These are phyloP conservation scores for Dacryopinax spathularia DNA, from an alignment of 768 basidiomycete genomes.

Conservation along the genomic window DNA sequence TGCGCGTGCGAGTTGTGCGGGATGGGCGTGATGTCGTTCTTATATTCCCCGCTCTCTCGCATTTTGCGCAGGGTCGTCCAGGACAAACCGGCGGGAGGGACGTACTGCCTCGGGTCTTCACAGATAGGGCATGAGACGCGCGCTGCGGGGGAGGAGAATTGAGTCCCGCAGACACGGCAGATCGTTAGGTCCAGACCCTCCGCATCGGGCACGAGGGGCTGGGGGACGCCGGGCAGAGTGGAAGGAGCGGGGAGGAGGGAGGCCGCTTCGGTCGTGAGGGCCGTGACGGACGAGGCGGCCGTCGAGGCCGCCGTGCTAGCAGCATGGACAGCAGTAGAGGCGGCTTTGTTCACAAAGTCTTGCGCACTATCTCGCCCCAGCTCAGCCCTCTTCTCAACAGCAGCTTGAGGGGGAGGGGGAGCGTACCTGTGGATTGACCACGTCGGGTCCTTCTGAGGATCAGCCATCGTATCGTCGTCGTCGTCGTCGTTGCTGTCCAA, in stretches of 20 bases:
- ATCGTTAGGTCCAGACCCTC: background rate
- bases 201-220: background rate
- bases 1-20: constrained; percentile 6
- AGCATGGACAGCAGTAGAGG: background rate
- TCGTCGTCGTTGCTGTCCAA: background rate
- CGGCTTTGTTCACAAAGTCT: background rate
- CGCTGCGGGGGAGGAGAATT: background rate
- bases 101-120: constrained; percentile 10
- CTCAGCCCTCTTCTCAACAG: background rate
- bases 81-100: constrained; percentile 9
- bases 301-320: background rate
- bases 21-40: constrained; percentile 7
- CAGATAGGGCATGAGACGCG: background rate
- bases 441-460: background rate
- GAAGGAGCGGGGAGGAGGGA: background rate
- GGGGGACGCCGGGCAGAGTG: background rate
- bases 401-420: no score
- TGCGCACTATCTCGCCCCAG: background rate
- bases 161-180: background rate
- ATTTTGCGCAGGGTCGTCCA: constrained; percentile 8
- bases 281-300: background rate
- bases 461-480: no score
- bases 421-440: background rate
- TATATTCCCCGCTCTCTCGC: background rate
- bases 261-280: background rate